Evolutionary conservation across 257 asterid genomes (phyloP), one percentile per base, ranked within the genome.

Genomic region (Lycium ferocissimum): DNA sequence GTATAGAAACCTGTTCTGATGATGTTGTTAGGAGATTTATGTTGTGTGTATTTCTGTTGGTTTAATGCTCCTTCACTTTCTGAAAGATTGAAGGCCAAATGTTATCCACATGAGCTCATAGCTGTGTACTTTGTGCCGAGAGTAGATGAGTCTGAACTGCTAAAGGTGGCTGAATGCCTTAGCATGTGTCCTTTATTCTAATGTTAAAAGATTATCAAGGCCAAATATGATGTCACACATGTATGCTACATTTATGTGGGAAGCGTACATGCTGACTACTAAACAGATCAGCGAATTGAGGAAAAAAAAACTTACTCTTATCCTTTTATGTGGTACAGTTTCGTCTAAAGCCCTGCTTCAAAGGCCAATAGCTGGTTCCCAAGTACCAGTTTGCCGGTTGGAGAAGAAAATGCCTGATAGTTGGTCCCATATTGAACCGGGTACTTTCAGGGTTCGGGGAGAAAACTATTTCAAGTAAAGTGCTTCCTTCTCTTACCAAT

Each of bases 341-440:
- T 95, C 98, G 70, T 94, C 98, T 5, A 97, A 95, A 91, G 81
- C 89, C 26, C 85, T 94, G 79, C 85, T 97, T 73, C 97, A 85
- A 75, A 92, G 96, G 84, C 99, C 99, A 37, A 82, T 92, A 82
- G 98, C 99, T 51, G 99, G 99, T 85, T 89, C 99, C 58, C 99
- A 97, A 87, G 97, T 97, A 70, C 98, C 99, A 2, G 93, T 89
- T 73, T 94, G 96, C 73, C 99, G 97, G 38, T 75, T 91, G 87
- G 98, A 93, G 86, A 97, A 97, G 93, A 92, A 93, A 89, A 91
- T 94, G 79, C 92, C 96, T 0, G 96, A 94, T 85, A 95, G 93
- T 90, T 97, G 99, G 99, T 97, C 99, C 13, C 94, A 87, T 4
- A 89, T 95, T 79, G 98, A 94, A 85, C 96, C 99, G 0, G 92